Percentiles rank a stretch among this genome's conserved stretches.
These are phyloP conservation scores for Colletotrichum sp. DNA, from an alignment of 2,329 filamentous ascomycete genomes.

Conservation along the genomic window DNA sequence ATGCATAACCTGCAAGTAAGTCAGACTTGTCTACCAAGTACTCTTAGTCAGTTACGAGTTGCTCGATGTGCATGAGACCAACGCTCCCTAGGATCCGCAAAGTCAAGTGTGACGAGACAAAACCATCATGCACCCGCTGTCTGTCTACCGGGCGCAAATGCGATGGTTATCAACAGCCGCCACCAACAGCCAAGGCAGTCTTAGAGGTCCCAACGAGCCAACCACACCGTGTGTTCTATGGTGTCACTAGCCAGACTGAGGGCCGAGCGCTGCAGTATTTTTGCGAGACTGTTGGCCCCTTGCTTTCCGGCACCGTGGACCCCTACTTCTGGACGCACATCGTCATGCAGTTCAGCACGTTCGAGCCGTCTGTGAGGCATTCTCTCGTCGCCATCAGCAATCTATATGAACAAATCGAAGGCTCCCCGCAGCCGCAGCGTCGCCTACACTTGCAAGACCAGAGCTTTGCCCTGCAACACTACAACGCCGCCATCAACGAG, in stretches of 20 bases:
- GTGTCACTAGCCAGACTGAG: constrained; percentile 11
- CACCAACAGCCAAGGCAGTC: constrained; percentile 25
- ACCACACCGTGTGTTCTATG: constrained; percentile 8
- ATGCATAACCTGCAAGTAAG: constrained; percentile 60
- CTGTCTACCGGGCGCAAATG: constrained; percentile 61
- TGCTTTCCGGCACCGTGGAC: constrained; percentile 44
- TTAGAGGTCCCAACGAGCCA: constrained; percentile 17
- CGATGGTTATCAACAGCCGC: constrained; percentile 52
- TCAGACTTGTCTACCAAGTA: constrained; percentile 12
- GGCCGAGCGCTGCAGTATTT: constrained; percentile 37
- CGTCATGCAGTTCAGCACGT: constrained; percentile 49
- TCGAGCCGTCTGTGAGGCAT: constrained; percentile 52
- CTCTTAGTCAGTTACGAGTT: not conserved
- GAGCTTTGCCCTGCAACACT: constrained; percentile 48
- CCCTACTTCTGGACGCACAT: constrained; percentile 49
- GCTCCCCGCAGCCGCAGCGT: not conserved
- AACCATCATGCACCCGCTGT: constrained; percentile 58
- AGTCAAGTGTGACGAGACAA: constrained; percentile 63
- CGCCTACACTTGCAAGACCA: not conserved
- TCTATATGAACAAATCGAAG: constrained; percentile 41
- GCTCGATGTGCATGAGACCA: not conserved
- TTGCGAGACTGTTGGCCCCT: constrained; percentile 37
- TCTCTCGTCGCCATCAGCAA: constrained; percentile 54
- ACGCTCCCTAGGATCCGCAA: constrained; percentile 50
- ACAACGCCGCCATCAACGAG: constrained; percentile 52